Evolutionary conservation across 163 green algal genomes (phyloP), one percentile per base, ranked within the genome.

Genomic region (Coccomyxa subellipsoidea): DNA sequence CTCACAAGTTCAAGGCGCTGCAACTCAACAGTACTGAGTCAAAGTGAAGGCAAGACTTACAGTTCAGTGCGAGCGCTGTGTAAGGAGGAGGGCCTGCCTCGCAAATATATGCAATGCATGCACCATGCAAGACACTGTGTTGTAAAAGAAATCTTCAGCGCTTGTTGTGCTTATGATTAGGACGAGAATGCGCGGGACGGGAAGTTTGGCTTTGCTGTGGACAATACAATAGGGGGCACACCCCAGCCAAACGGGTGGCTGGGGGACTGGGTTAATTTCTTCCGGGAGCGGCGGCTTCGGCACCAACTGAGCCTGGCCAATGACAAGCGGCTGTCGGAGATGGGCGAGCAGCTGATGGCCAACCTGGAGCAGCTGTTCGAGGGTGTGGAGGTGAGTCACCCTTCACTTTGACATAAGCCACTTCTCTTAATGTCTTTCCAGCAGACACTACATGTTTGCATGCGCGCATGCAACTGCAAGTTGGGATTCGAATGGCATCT

Each of bases 201-300:
- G 7, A 86, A 88, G 77, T 99, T 99, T 91, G 96, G 96, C 0
- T 99, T 99, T 81, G 69, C 84, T 15, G 90, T 98, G 5, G 92
- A 99, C 88, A 99, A 99, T 91, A 99, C 95, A 21, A 98, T 99
- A 73, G 96, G 96, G 4, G 83, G 83, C 8, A 86, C 72, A 25
- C 77, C 39, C 29, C 83, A 86, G 38, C 87, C 85, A 66, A 99
- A 99, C 84, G 85, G 81, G 38, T 99, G 95, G 95, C 91, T 84
- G 47, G 84, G 90, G 54, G 85, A 97, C 71, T 99, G 96, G 96
- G 89, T 98, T 36, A 87, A 91, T 2, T 99, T 99, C 81, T 98
- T 96, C 84, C 80, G 80, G 31, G 94, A 98, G 77, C 86, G 90
- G 12, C 86, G 96, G 15, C 86, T 99, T 15, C 38, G 81, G 38